phyloP scores from a whole-genome alignment of 2,329 filamentous ascomycete genomes.

The Cadophora sp. region DNA sequence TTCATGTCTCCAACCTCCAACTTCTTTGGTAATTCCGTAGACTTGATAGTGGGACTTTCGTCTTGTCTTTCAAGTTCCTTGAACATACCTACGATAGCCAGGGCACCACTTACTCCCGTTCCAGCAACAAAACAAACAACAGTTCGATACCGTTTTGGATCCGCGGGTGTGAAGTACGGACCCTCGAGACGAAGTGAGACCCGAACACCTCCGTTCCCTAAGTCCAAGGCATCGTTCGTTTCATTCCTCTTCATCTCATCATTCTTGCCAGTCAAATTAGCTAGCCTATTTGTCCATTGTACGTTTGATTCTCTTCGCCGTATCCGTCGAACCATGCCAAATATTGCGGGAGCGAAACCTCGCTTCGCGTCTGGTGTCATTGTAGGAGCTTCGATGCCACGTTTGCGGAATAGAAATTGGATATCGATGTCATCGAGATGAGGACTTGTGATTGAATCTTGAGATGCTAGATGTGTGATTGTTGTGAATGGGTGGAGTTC shows the following conservation, averaged over 20 bases:
- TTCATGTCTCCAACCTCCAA: background rate
- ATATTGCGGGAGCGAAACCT: slow-evolving; percentile 5
- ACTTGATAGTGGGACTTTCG: background rate
- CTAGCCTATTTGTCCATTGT: slow-evolving; percentile 19
- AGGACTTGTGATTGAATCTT: slow-evolving; percentile 24
- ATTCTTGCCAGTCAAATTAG: slow-evolving; percentile 1
- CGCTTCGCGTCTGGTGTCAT: background rate
- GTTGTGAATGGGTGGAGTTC: slow-evolving; percentile 44
- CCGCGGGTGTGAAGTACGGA: slow-evolving; percentile 42
- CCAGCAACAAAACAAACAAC: slow-evolving; percentile 38
- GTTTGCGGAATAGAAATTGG: slow-evolving; percentile 21
- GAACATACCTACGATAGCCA: slow-evolving; percentile 40
- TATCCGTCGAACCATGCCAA: slow-evolving; percentile 9
- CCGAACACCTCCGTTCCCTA: background rate
- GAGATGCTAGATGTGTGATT: slow-evolving; percentile 31
- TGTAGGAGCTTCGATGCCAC: background rate
- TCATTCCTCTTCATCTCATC: background rate
- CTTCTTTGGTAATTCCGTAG: background rate
- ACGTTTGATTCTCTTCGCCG: background rate
- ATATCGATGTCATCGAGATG: slow-evolving; percentile 30
- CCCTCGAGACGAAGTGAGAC: slow-evolving; percentile 37
- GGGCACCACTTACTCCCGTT: slow-evolving; percentile 39
- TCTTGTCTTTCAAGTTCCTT: slow-evolving; percentile 23
- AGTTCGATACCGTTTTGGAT: slow-evolving; percentile 37
- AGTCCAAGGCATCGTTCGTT: background rate